Evolutionary conservation across 331 rosid genomes (phyloP).

Genomic region (Rosa hybrid): DNA sequence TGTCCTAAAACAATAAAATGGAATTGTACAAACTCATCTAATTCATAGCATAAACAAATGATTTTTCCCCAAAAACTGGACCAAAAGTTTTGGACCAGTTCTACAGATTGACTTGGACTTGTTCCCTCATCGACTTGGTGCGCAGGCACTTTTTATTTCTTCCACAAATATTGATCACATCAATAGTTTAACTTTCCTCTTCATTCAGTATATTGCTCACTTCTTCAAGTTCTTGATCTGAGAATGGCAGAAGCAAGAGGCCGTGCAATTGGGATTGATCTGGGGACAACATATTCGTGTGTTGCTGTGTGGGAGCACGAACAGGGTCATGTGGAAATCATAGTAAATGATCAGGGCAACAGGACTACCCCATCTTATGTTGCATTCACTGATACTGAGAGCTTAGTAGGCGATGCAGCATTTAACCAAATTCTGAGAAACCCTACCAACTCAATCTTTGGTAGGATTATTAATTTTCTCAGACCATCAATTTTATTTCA

Average conservation of each 20-base stretch:
- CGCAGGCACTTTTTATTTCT: too few relatives aligned
- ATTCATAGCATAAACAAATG: too few relatives aligned
- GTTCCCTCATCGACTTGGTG: too few relatives aligned
- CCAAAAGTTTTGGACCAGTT: too few relatives aligned
- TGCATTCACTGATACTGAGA: conserved; percentile 1
- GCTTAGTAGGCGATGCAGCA: conserved; percentile 1
- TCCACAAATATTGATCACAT: too few relatives aligned
- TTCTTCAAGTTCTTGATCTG: neutral
- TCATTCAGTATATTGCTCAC: too few relatives aligned
- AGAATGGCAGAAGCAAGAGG: conserved; percentile 11
- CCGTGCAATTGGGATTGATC: conserved; percentile 35
- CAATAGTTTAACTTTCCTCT: too few relatives aligned
- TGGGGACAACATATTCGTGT: neutral
- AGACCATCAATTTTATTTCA: too few relatives aligned
- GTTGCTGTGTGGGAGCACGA: conserved; percentile 12
- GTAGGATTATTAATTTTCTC: neutral
- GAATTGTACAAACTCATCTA: too few relatives aligned
- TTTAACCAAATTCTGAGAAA: neutral
- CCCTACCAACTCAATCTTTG: neutral
- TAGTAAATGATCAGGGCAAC: neutral
- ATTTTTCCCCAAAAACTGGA: too few relatives aligned
- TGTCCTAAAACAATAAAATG: too few relatives aligned
- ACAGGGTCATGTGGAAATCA: conserved; percentile 2
- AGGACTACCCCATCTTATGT: neutral
- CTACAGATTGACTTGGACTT: too few relatives aligned